Evolutionary conservation across 306 rosid genomes (phyloP).

Genomic region (Begonia masoniana): DNA sequence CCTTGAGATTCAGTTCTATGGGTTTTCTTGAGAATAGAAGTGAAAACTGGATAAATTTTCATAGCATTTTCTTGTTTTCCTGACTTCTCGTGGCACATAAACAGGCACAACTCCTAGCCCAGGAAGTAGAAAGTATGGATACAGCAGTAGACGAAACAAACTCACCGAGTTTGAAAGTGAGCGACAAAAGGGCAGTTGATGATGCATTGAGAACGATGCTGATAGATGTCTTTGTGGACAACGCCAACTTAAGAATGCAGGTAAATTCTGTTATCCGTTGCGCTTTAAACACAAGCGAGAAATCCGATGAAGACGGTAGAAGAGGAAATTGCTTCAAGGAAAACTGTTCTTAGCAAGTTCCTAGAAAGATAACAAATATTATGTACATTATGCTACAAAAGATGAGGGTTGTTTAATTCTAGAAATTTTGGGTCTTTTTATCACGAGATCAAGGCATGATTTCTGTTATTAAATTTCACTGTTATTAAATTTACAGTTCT

Average conservation of each 20-base stretch:
- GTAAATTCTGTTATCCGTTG: slow-evolving; percentile 63
- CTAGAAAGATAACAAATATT: slow-evolving; percentile 33
- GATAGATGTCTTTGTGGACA: slow-evolving; percentile 60
- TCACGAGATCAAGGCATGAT: too few species aligned
- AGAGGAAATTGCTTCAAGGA: slow-evolving; percentile 37
- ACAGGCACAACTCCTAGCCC: slow-evolving; percentile 93
- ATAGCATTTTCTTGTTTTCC: slow-evolving; percentile 8
- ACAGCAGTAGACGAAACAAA: slow-evolving; percentile 26
- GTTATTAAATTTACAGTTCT: too few species aligned
- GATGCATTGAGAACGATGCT: slow-evolving; percentile 60
- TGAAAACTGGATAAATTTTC: not conserved
- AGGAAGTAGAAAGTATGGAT: slow-evolving; percentile 41
- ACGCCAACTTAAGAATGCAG: slow-evolving; percentile 70
- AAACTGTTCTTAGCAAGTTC: slow-evolving; percentile 55
- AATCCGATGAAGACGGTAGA: slow-evolving; percentile 27
- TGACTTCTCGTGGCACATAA: slow-evolving; percentile 9
- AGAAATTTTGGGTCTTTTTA: too few species aligned
- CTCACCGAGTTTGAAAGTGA: slow-evolving; percentile 9
- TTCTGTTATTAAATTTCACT: too few species aligned
- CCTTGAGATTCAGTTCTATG: too few species aligned
- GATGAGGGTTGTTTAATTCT: too few species aligned
- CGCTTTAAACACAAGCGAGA: slow-evolving; percentile 37
- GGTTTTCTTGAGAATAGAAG: too few species aligned
- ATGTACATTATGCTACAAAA: not conserved
- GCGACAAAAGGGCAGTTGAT: slow-evolving; percentile 21